Evolutionary conservation across 2,329 filamentous ascomycete genomes (phyloP), one percentile per base, ranked within the genome.

Genomic region (Hirsutella thompsonii): DNA sequence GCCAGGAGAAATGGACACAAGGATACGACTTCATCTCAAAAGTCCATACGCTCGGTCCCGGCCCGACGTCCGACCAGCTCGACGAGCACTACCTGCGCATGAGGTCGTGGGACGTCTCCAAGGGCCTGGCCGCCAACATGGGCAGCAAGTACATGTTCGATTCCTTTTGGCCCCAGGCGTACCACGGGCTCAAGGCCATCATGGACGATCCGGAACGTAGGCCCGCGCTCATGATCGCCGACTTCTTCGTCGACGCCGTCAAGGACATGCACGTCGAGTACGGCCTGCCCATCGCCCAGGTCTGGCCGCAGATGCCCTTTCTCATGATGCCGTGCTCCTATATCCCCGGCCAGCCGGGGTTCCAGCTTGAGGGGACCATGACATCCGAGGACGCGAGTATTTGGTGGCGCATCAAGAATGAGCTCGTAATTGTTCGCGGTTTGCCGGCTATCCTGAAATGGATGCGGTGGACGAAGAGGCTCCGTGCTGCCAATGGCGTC

Each of bases 181-280:
- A 54, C 26, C 46, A 40, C 1, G 40, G 44, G 4, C 43, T 57
- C 3, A 40, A 38, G 1, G 28, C n/a, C 1, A 14, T 57, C 1
- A 2, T 47, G 50, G 11, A 18, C 37, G 19, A 4, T 10, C 10
- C 10, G n/a, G 23, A 28, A 26, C 6, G 6, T 6, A 26, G 23
- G 37, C 64, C 64, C 0, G 56, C 60, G 45, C 55, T 67, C 40
- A 62, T 68, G 20, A 42, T 68, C 3, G 60, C 62, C 0, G 64
- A 68, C 40, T 68, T 64, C 52, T 64, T 67, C 32, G 61, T 60
- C 21, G 63, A 68, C 6, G 55, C 58, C 4, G 61, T 55, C 3
- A 50, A 56, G 36, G 66, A 68, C 41, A 63, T 68, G 37, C 53
- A 57, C 5, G 42, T 49, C 16, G 52, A 67, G 46, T 57, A 58